These are phyloP conservation scores for Phytophthora ohioensis DNA, from an alignment of 352 stramenopile species.

Conservation along the genomic window DNA sequence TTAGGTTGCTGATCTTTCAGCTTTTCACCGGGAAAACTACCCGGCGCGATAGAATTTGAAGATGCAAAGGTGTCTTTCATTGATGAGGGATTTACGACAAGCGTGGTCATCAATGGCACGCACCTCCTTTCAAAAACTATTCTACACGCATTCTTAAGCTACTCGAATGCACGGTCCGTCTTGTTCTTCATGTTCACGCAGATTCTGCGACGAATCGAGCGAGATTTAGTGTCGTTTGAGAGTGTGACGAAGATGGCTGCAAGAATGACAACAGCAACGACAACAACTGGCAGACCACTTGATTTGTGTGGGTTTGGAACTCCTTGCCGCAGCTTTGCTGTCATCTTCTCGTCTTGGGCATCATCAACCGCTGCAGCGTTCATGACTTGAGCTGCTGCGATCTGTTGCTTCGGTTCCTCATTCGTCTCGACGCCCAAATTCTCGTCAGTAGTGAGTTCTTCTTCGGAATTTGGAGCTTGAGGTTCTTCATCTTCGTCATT, in stretches of 20 bases:
- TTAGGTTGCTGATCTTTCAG: no score
- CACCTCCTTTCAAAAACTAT: no score
- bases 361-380: background rate
- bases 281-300: constrained; percentile 38
- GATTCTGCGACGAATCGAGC: constrained; percentile 41
- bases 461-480: background rate
- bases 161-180: constrained; percentile 21
- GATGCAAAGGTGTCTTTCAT: no score
- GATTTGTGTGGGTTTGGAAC: constrained; percentile 31
- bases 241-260: constrained; percentile 54
- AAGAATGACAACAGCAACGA: constrained; percentile 52
- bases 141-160: background rate
- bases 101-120: no score
- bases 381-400: constrained; percentile 10
- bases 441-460: constrained; percentile 1
- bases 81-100: no score
- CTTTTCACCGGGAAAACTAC: no score
- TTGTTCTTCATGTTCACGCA: constrained; percentile 27
- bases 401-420: background rate
- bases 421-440: constrained; percentile 8
- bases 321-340: constrained; percentile 50
- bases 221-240: constrained; percentile 69
- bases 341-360: constrained; percentile 17
- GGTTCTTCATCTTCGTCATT: constrained; percentile 10
- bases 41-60: no score